These are phyloP conservation scores for Dissoconium aciculare DNA, from an alignment of 2,329 filamentous ascomycete species.

Conservation along the genomic window DNA sequence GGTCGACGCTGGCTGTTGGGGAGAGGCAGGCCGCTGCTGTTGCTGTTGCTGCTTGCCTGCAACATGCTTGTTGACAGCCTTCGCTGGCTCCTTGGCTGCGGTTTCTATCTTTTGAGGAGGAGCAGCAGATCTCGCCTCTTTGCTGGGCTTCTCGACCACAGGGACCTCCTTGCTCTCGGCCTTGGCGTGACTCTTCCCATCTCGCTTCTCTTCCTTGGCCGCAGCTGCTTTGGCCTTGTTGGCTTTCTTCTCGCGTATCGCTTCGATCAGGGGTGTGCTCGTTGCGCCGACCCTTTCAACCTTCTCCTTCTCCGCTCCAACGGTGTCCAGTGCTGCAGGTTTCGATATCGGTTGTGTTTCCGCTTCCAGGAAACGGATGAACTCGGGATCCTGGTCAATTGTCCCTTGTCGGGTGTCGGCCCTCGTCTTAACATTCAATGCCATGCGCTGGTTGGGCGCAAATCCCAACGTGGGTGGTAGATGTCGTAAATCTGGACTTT, in stretches of 20 bases:
- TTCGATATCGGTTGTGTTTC: slow-evolving; percentile 61
- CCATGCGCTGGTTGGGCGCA: slow-evolving; percentile 69
- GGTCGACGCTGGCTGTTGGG: slow-evolving; percentile 9
- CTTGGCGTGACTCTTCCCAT: slow-evolving; percentile 11
- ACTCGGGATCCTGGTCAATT: slow-evolving; percentile 92
- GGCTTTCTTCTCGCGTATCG: slow-evolving; percentile 52
- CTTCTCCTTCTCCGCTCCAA: slow-evolving; percentile 34
- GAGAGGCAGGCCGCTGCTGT: slow-evolving; percentile 11
- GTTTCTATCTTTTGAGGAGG: slow-evolving; percentile 18
- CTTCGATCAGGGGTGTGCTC: slow-evolving; percentile 81
- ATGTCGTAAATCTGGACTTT: slow-evolving; percentile 51
- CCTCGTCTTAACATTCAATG: slow-evolving; percentile 51
- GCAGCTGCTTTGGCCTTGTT: slow-evolving; percentile 19
- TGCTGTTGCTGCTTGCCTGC: slow-evolving; percentile 17
- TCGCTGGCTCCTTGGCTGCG: slow-evolving; percentile 38
- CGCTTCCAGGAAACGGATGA: slow-evolving; percentile 79
- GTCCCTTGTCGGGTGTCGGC: slow-evolving; percentile 79
- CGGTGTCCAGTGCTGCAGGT: slow-evolving; percentile 34
- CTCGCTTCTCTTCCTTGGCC: slow-evolving; percentile 23
- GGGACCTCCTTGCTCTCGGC: slow-evolving; percentile 26
- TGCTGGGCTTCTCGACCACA: slow-evolving; percentile 20
- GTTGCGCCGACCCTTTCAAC: slow-evolving; percentile 48
- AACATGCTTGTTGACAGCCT: slow-evolving; percentile 37
- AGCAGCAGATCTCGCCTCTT: slow-evolving; percentile 23
- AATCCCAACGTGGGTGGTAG: slow-evolving; percentile 70